These are phyloP conservation scores for Dipteronia sinensis DNA, from an alignment of 345 rosid genomes.

Conservation along the genomic window DNA sequence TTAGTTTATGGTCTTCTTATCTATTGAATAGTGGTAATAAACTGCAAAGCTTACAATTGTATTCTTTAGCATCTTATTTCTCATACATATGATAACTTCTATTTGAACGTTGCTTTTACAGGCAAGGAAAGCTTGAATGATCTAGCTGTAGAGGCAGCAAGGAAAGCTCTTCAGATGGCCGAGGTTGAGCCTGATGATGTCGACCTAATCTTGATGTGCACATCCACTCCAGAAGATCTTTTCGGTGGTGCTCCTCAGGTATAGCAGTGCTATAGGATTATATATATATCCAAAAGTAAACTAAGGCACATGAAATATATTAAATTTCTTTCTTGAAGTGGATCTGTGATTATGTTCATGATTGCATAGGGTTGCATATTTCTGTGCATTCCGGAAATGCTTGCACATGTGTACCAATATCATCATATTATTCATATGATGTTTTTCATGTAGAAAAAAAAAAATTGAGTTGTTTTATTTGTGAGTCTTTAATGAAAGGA, in stretches of 20 bases:
- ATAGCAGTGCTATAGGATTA: constrained; percentile 16
- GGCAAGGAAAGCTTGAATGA: constrained; percentile 73
- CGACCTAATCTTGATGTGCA: constrained; percentile 90
- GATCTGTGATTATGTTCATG: neutral
- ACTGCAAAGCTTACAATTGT: neutral
- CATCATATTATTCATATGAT: neutral
- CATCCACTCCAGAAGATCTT: constrained; percentile 92
- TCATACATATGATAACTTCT: neutral
- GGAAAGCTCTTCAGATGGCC: constrained; percentile 94
- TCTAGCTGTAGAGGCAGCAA: constrained; percentile 77
- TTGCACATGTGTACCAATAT: neutral
- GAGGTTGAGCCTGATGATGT: constrained; percentile 78
- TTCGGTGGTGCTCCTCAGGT: constrained; percentile 98
- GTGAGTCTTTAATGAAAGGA: neutral
- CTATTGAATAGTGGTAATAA: neutral
- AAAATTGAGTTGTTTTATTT: no score
- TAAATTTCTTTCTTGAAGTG: constrained; percentile 6
- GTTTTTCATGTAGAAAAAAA: neutral
- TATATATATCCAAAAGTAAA: neutral
- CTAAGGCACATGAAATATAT: neutral
- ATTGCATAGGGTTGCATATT: neutral
- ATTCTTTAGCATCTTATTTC: neutral
- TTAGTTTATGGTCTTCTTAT: neutral
- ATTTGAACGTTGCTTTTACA: constrained; percentile 29
- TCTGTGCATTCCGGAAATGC: constrained; percentile 7